Evolutionary conservation across 495 filamentous ascomycete genomes (phyloP).

Genomic region (Lasiosphaeria miniovina): DNA sequence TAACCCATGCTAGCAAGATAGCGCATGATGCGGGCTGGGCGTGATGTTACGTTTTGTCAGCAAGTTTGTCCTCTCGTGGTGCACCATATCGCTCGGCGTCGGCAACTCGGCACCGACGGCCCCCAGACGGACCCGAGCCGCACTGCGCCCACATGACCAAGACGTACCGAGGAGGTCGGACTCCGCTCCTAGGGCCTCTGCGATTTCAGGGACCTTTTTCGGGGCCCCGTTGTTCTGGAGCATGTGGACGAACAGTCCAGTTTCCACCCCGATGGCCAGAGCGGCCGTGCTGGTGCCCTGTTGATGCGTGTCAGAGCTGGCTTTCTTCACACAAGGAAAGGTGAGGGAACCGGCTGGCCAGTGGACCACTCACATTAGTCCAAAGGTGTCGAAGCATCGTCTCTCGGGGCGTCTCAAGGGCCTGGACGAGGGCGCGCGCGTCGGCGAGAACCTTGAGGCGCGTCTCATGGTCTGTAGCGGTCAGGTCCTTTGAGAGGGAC

Average conservation of each 20-base stretch:
- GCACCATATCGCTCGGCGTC: not conserved
- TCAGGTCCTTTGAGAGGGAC: not conserved
- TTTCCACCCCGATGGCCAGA: slow-evolving; percentile 8
- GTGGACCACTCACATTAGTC: slow-evolving; percentile 7
- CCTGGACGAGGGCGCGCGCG: slow-evolving; percentile 17
- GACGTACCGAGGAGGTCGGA: slow-evolving; percentile 9
- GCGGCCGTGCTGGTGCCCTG: slow-evolving; percentile 6
- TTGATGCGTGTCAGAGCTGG: not conserved
- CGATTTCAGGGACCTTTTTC: slow-evolving; percentile 2
- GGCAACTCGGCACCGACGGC: not conserved
- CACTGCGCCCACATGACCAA: slow-evolving; percentile 6
- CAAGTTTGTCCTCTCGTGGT: not conserved
- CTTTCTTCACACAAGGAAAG: not conserved
- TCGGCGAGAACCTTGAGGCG: slow-evolving; percentile 13
- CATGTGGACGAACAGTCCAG: not conserved
- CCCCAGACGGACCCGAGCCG: not conserved
- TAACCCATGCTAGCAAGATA: slow-evolving; percentile 51
- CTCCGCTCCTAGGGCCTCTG: not conserved
- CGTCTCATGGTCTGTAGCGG: not conserved
- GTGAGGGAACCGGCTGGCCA: not conserved
- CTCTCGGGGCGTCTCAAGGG: slow-evolving; percentile 31
- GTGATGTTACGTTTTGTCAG: not conserved
- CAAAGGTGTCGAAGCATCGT: slow-evolving; percentile 33
- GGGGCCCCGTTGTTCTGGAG: not conserved
- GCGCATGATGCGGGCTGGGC: slow-evolving; percentile 36